Conservation (phyloP, 2,329 filamentous ascomycete genomes). For the Xylariales sp. region DNA sequence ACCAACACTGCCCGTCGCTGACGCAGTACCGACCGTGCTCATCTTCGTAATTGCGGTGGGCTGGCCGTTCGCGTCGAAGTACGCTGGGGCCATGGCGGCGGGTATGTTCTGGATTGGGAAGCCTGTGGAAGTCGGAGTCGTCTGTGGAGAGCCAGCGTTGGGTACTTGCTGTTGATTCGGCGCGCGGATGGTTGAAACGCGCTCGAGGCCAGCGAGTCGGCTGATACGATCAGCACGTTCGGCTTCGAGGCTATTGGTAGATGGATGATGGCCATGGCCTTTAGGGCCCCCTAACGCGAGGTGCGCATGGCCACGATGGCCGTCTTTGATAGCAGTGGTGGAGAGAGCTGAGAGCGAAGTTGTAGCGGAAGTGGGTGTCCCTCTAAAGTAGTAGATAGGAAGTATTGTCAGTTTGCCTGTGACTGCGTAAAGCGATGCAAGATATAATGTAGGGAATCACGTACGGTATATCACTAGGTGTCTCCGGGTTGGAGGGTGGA, state of each 20-base stretch:
- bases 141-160: constrained; percentile 60
- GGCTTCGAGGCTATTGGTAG: constrained; percentile 82
- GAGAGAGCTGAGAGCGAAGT: constrained; percentile 92
- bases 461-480: constrained; percentile 90
- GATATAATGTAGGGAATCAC: constrained; percentile 50
- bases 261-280: constrained; percentile 68
- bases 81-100: constrained; percentile 68
- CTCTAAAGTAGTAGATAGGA: constrained; percentile 62
- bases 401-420: constrained; percentile 37
- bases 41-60: constrained; percentile 77
- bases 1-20: constrained; percentile 82
- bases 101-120: constrained; percentile 56
- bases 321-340: constrained; percentile 96
- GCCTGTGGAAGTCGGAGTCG: constrained; percentile 62
- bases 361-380: constrained; percentile 91
- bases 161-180: constrained; percentile 50
- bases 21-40: constrained; percentile 91
- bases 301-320: constrained; percentile 83
- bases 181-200: constrained; percentile 80
- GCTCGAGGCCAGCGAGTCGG: constrained; percentile 89
- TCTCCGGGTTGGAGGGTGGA: constrained; percentile 83
- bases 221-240: constrained; percentile 96
- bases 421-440: constrained; percentile 25
- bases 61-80: constrained; percentile 83
- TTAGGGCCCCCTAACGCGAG: constrained; percentile 64